phyloP scores from a whole-genome alignment of 169 alveolate species.

The Babesia caballi region DNA sequence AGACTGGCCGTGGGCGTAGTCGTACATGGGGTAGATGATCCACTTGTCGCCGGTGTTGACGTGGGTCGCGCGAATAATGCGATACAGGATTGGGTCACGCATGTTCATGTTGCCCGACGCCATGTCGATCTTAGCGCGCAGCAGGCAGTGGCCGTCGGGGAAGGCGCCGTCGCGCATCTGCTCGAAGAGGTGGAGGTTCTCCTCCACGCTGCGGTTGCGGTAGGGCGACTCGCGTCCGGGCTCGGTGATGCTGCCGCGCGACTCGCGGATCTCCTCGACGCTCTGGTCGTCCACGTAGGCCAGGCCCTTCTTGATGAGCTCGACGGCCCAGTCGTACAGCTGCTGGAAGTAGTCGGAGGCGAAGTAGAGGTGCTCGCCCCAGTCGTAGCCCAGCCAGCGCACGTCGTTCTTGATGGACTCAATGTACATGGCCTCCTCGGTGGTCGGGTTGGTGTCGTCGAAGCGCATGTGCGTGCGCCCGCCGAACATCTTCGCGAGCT shows the following conservation, averaged over 20 bases:
- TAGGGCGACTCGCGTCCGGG: constrained; percentile 89
- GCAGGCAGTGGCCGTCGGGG: constrained; percentile 92
- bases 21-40: constrained; percentile 99
- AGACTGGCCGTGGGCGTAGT: constrained; percentile 98
- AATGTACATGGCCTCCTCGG: constrained; percentile 93
- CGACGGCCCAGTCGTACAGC: constrained; percentile 94
- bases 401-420: constrained; percentile 89
- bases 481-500: constrained; percentile 87
- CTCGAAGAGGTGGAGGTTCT: constrained; percentile 92
- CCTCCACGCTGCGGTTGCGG: constrained; percentile 93
- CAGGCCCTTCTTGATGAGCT: constrained; percentile 90
- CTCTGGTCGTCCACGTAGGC: constrained; percentile 97
- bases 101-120: constrained; percentile 93
- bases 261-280: constrained; percentile 88
- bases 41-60: constrained; percentile 98
- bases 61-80: constrained; percentile 86
- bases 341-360: constrained; percentile 98
- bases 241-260: constrained; percentile 83
- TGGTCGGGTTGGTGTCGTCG: constrained; percentile 99
- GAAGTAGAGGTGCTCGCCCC: constrained; percentile 89
- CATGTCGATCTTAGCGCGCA: constrained; percentile 98
- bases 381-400: constrained; percentile 95
- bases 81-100: constrained; percentile 96
- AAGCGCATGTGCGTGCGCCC: constrained; percentile 95
- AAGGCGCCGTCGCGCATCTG: constrained; percentile 93